phyloP scores from a whole-genome alignment of 805 yeast genomes.

The Zygoascus ofunaensis region DNA sequence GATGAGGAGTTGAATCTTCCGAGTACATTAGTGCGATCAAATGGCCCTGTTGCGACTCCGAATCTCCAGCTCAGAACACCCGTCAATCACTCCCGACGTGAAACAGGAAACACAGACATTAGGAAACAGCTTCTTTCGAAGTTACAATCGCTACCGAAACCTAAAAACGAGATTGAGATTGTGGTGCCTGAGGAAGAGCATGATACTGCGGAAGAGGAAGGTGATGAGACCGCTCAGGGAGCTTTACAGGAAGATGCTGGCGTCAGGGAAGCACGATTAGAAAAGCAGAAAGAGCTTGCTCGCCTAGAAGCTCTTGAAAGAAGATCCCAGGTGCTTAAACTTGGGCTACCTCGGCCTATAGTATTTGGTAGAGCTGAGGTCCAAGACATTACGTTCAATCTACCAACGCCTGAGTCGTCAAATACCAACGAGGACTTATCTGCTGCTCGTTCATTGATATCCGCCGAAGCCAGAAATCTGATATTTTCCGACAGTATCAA shows the following conservation, averaged over 20 bases:
- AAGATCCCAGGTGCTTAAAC: constrained; percentile 41
- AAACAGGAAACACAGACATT: background rate
- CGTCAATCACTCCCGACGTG: constrained; percentile 13
- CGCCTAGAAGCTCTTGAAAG: constrained; percentile 26
- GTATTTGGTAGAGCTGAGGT: background rate
- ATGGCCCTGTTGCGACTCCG: background rate
- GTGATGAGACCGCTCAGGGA: constrained; percentile 9
- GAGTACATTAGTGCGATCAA: background rate
- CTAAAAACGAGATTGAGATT: constrained; percentile 31
- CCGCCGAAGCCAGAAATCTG: constrained; percentile 18
- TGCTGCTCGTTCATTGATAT: constrained; percentile 10
- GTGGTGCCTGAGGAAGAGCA: constrained; percentile 29
- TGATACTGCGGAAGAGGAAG: constrained; percentile 8
- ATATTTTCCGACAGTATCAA: constrained; percentile 23
- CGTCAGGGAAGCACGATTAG: constrained; percentile 17
- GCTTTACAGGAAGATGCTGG: constrained; percentile 2
- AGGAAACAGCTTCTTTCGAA: constrained; percentile 9
- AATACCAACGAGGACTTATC: constrained; percentile 4
- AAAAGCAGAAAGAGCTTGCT: constrained; percentile 12
- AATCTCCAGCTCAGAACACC: constrained; percentile 2
- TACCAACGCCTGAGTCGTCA: background rate
- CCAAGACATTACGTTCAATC: background rate
- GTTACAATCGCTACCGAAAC: constrained; percentile 30
- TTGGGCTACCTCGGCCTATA: constrained; percentile 33
- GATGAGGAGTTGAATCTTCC: constrained; percentile 15